These are phyloP conservation scores for Adansonia digitata DNA, from an alignment of 345 rosid genomes.

Conservation along the genomic window DNA sequence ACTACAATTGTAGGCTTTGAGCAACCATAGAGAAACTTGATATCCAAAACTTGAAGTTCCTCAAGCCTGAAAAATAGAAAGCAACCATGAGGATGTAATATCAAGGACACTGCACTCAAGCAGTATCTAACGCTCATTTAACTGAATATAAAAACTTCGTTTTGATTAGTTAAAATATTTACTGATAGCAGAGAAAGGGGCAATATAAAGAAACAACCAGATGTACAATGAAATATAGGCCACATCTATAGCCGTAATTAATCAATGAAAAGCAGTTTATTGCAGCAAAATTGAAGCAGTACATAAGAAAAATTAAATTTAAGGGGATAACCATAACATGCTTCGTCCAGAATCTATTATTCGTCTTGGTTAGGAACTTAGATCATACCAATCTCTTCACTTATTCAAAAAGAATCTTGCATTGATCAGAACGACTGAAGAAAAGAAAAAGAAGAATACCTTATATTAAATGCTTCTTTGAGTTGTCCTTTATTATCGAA, in stretches of 20 bases:
- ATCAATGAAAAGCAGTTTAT: not conserved
- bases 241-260: not conserved
- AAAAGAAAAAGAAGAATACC: conserved; percentile 33
- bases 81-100: conserved; percentile 5
- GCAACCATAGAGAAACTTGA: conserved; percentile 90
- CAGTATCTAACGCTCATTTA: not conserved
- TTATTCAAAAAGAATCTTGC: not conserved
- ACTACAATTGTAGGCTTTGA: conserved; percentile 87
- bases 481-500: conserved; percentile 94
- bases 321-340: not conserved
- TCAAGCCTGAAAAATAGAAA: conserved; percentile 58
- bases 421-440: not conserved
- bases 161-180: not conserved
- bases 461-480: conserved; percentile 89
- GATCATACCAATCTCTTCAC: not conserved
- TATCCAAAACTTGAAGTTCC: conserved; percentile 94
- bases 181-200: not conserved
- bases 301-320: not conserved
- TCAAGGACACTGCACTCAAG: not conserved
- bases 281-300: not conserved
- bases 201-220: not conserved
- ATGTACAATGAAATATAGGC: not conserved
- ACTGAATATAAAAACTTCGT: not conserved
- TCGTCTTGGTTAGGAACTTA: conserved; percentile 3
- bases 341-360: not conserved